phyloP scores from a whole-genome alignment of 1,284 basidiomycete species.

The Coriolopsis trogii region DNA sequence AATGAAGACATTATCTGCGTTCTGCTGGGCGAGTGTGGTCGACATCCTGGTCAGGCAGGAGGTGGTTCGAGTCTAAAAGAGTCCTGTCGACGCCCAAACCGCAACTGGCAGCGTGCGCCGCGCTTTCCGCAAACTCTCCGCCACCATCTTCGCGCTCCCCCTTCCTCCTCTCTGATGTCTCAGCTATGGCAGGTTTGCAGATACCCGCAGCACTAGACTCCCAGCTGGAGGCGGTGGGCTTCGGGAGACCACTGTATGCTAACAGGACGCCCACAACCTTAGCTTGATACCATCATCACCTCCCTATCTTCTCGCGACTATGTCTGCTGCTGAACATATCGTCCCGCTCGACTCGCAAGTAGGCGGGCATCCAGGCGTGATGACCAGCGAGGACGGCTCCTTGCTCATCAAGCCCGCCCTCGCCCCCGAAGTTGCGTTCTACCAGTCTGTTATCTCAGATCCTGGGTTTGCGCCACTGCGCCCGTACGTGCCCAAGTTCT shows the following conservation, averaged over 20 bases:
- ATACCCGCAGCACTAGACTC: no score
- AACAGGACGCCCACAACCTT: constrained; percentile 10
- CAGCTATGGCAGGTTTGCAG: no score
- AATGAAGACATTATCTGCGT: constrained; percentile 31
- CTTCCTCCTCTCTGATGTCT: no score
- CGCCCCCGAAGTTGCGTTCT: constrained; percentile 79
- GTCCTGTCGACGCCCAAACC: not conserved
- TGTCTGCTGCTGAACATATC: constrained; percentile 4
- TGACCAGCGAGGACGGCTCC: constrained; percentile 73
- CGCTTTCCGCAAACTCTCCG: no score
- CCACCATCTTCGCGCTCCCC: no score
- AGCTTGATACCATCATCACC: constrained; percentile 19
- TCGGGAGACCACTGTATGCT: no score
- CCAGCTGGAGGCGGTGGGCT: not conserved
- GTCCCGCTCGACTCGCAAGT: constrained; percentile 68
- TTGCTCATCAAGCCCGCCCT: constrained; percentile 87
- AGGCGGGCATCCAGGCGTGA: constrained; percentile 85
- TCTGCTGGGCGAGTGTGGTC: constrained; percentile 24
- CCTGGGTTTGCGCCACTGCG: constrained; percentile 47
- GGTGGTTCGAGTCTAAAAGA: not conserved
- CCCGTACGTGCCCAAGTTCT: constrained; percentile 71
- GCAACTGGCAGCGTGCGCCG: not conserved
- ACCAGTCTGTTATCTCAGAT: constrained; percentile 59
- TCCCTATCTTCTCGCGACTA: not conserved
- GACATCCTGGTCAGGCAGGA: constrained; percentile 18